These are phyloP conservation scores for Fusarium musae DNA, from an alignment of 2,329 filamentous ascomycete genomes.

Conservation along the genomic window DNA sequence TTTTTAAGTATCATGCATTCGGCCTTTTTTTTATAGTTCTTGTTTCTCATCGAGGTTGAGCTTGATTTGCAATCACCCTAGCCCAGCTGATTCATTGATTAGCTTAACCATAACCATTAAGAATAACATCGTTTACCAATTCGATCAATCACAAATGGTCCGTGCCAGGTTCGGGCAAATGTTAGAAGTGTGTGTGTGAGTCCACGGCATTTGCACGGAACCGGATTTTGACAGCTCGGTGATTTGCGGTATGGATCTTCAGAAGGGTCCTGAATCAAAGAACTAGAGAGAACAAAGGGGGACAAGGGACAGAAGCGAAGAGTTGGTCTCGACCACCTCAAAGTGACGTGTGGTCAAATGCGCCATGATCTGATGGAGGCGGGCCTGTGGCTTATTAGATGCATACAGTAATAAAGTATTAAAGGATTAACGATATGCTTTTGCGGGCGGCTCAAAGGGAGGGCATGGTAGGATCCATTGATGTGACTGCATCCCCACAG, in stretches of 20 bases:
- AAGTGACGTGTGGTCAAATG: neutral
- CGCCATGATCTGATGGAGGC: slow-evolving; percentile 36
- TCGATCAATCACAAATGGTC: slow-evolving; percentile 6
- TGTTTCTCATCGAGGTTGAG: neutral
- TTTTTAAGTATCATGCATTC: neutral
- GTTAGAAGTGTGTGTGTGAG: neutral
- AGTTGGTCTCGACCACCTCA: slow-evolving; percentile 21
- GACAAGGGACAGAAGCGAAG: slow-evolving; percentile 6
- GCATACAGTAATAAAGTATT: neutral
- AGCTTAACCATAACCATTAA: slow-evolving; percentile 17
- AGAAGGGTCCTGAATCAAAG: slow-evolving; percentile 1
- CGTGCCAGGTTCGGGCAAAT: slow-evolving; percentile 1
- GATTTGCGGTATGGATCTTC: slow-evolving; percentile 27
- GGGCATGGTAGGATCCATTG: neutral
- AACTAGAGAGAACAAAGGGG: neutral
- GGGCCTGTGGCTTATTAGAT: slow-evolving; percentile 6
- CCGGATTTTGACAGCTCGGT: slow-evolving; percentile 28
- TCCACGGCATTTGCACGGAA: slow-evolving; percentile 19
- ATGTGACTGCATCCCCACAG: slow-evolving; percentile 10
- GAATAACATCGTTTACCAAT: slow-evolving; percentile 3
- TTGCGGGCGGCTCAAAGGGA: slow-evolving; percentile 21
- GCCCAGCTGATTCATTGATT: neutral
- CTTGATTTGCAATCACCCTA: slow-evolving; percentile 32
- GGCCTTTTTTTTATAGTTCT: neutral
- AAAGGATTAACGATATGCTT: neutral